Evolutionary conservation across 1,284 basidiomycete genomes (phyloP), one percentile per base, ranked within the genome.

Genomic region (Irpex rosettiformis): DNA sequence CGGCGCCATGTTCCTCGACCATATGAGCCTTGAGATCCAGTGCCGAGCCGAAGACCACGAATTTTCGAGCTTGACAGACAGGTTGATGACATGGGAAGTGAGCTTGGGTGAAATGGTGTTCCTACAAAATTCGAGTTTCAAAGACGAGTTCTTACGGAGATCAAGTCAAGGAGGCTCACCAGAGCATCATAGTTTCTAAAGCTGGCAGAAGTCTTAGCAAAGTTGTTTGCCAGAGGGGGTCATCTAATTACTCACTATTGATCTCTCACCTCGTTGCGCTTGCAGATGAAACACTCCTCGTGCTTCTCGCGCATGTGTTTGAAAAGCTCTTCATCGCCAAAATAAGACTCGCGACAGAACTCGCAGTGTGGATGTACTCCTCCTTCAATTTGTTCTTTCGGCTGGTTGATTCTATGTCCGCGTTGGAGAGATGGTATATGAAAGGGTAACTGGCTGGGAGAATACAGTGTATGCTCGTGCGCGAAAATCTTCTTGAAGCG

Each of bases 241-340:
- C n/a, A n/a, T n/a, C n/a, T n/a, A n/a, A n/a, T n/a, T 3, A 84
- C 91, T 72, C 70, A 96, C 91, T 96, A 95, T 75, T 94, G 87
- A 72, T 95, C 86, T 61, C 82, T 78, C 49, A 94, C 70, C 3
- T 89, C 94, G 58, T 87, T 83, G 37, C 87, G 79, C 70, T 93
- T 93, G 75, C 97, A 99, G 28, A 99, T 77, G 68, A 97, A 97
- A 72, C 97, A 99, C 69, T 99, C 96, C 71, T 99, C 96, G 75
- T 99, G 96, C 52, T 78, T 79, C 69, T 96, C 90, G 49, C 96
- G 85, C 89, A 98, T 95, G 74, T 99, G 97, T 40, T 87, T 78
- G 71, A 89, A 98, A n/a, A 98, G 76, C 69, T 96, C 94, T 68
- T 99, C 96, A 60, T 91, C 89, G 28, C 88, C 79, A 72, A 96